Evolutionary conservation across 2,329 filamentous ascomycete species (phyloP).

Genomic region (Stachybotrys elegans): DNA sequence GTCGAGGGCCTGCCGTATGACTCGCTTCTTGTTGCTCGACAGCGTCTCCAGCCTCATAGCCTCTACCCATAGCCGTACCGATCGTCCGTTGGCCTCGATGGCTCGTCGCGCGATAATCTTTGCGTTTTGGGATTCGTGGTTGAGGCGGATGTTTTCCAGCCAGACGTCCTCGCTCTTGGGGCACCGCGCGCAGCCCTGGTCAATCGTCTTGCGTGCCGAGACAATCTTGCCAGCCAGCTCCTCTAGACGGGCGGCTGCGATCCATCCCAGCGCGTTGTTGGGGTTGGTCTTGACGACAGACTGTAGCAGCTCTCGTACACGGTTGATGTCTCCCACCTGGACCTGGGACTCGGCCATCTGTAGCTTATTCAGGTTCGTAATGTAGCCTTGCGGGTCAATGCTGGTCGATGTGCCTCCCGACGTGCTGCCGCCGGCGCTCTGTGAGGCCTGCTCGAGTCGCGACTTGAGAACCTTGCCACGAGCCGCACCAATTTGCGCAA

Average conservation of each 20-base stretch:
- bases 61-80: slow-evolving; percentile 87
- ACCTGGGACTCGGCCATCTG: slow-evolving; percentile 74
- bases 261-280: slow-evolving; percentile 91
- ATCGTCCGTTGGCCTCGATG: slow-evolving; percentile 85
- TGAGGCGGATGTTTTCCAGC: slow-evolving; percentile 92
- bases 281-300: slow-evolving; percentile 97
- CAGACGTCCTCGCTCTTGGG: slow-evolving; percentile 93
- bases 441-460: slow-evolving; percentile 83
- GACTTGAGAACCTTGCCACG: slow-evolving; percentile 94
- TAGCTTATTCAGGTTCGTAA: slow-evolving; percentile 83
- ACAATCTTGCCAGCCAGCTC: slow-evolving; percentile 90
- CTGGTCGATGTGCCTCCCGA: slow-evolving; percentile 77
- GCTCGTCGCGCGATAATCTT: slow-evolving; percentile 93
- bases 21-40: slow-evolving; percentile 80
- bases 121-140: slow-evolving; percentile 79
- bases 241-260: slow-evolving; percentile 87
- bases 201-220: slow-evolving; percentile 81
- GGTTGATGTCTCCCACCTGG: slow-evolving; percentile 90
- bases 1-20: slow-evolving; percentile 85
- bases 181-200: slow-evolving; percentile 82
- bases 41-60: slow-evolving; percentile 90
- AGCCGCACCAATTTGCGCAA: slow-evolving; percentile 93
- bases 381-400: slow-evolving; percentile 92
- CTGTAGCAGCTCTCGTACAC: slow-evolving; percentile 85
- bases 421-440: slow-evolving; percentile 59